Evolutionary conservation across 2,329 filamentous ascomycete genomes (phyloP).

Genomic region (Thielaviopsis ethacetica): DNA sequence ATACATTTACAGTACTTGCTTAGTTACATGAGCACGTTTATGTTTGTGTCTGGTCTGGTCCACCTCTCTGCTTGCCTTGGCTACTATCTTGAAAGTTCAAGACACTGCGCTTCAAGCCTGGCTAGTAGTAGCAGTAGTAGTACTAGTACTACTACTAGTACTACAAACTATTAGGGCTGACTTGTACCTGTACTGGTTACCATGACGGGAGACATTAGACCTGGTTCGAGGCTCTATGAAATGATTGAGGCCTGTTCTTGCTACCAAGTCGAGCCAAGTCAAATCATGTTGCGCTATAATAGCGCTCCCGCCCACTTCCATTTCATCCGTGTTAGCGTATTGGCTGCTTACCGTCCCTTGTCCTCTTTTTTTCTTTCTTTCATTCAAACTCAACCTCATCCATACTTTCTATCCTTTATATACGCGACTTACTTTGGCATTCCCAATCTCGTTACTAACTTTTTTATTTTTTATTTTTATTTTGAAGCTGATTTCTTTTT

Average conservation of each 20-base stretch:
- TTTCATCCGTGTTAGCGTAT: constrained; percentile 1
- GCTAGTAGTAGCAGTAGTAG: too few species aligned
- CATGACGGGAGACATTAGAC: not conserved
- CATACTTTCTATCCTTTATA: not conserved
- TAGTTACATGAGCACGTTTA: not conserved
- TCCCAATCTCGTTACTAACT: not conserved
- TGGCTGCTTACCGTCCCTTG: not conserved
- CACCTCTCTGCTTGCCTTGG: not conserved
- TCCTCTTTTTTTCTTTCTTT: not conserved
- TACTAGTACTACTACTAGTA: too few species aligned
- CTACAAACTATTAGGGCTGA: not conserved
- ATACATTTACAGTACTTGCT: not conserved
- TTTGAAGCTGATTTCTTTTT: not conserved
- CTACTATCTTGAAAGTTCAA: not conserved
- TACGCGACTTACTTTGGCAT: too few species aligned
- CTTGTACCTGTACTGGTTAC: not conserved
- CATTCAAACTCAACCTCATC: not conserved
- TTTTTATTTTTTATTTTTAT: not conserved
- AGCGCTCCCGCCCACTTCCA: not conserved
- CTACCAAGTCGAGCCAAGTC: not conserved
- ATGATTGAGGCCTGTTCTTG: not conserved
- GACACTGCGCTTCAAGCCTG: not conserved
- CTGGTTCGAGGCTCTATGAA: not conserved
- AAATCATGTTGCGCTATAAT: not conserved
- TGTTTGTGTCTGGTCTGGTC: not conserved